A percentile compares a stretch with the other conserved stretches of the same genome.
These are phyloP conservation scores for Amyloporia xantha DNA, from an alignment of 768 basidiomycete species.

Conservation along the genomic window DNA sequence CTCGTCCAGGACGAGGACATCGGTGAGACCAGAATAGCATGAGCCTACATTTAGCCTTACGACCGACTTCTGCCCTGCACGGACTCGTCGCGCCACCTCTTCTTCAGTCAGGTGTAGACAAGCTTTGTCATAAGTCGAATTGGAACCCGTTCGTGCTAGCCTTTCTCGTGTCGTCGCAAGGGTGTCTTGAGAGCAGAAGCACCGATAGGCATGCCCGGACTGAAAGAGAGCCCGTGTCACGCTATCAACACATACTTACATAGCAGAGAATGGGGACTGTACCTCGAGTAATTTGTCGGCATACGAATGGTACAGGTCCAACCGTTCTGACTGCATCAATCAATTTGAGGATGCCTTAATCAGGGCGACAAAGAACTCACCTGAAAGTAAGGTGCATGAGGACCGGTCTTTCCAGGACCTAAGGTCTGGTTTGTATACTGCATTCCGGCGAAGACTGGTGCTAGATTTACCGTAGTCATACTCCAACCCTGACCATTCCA, in stretches of 20 bases:
- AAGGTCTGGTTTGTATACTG: neutral
- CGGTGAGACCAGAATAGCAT: too few relatives aligned
- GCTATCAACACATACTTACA: too few relatives aligned
- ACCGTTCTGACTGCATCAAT: slow-evolving; percentile 67
- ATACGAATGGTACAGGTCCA: slow-evolving; percentile 77
- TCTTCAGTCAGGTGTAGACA: slow-evolving; percentile 86
- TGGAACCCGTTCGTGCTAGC: slow-evolving; percentile 67
- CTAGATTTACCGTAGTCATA: slow-evolving; percentile 77
- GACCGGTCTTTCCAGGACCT: slow-evolving; percentile 77
- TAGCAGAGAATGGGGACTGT: too few relatives aligned
- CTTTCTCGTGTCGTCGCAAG: slow-evolving; percentile 62
- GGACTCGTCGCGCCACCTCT: slow-evolving; percentile 68
- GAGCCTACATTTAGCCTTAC: slow-evolving; percentile 80
- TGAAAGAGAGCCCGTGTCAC: too few relatives aligned
- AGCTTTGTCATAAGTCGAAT: slow-evolving; percentile 78
- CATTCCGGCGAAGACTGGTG: neutral
- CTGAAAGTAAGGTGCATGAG: slow-evolving; percentile 83
- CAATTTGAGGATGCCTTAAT: neutral
- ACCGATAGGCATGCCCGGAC: slow-evolving; percentile 89
- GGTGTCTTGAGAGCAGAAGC: slow-evolving; percentile 81
- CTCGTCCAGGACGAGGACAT: too few relatives aligned
- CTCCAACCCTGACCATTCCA: slow-evolving; percentile 87
- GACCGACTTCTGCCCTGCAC: slow-evolving; percentile 70
- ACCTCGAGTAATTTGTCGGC: slow-evolving; percentile 74
- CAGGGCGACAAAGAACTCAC: slow-evolving; percentile 31